Percentiles rank a stretch among this genome's conserved stretches.
Conservation (phyloP, 2,329 filamentous ascomycete species). For the Penicillium rolfsii region DNA sequence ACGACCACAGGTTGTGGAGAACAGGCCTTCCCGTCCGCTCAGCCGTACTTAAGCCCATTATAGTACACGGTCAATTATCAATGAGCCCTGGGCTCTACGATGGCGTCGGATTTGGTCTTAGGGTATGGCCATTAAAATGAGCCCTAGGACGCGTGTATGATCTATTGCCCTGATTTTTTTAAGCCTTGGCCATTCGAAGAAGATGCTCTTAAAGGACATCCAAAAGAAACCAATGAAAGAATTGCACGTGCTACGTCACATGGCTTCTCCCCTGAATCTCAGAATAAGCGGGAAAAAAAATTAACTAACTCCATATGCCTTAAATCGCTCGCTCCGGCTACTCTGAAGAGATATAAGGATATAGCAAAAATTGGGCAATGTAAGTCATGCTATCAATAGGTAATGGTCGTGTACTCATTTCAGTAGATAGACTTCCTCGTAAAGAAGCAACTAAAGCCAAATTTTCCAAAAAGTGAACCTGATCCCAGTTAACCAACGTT, state of each 20-base stretch:
- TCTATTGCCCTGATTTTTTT: no score
- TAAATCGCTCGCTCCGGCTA: conserved; percentile 8
- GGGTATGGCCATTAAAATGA: no score
- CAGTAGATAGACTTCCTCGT: conserved; percentile 14
- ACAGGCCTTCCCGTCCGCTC: no score
- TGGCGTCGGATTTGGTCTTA: no score
- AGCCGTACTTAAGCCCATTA: no score
- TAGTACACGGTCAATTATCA: no score
- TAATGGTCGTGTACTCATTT: conserved; percentile 1
- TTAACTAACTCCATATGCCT: conserved; percentile 14
- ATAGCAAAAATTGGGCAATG: conserved; percentile 8
- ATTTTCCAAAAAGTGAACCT: conserved; percentile 10
- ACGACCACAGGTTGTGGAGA: no score
- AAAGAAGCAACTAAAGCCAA: conserved; percentile 10
- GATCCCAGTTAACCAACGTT: not conserved
- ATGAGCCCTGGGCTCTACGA: no score
- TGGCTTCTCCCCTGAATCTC: conserved; percentile 18
- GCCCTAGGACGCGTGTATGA: no score
- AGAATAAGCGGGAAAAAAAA: conserved; percentile 12
- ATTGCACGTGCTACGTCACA: conserved; percentile 15
- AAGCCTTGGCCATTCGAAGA: not conserved
- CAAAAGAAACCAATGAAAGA: conserved; percentile 13
- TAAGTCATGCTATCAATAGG: not conserved
- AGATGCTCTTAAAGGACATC: not conserved
- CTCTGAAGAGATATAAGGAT: conserved; percentile 7